Evolutionary conservation across 2,329 filamentous ascomycete species (phyloP).

Genomic region (Phialocephala subalpina): DNA sequence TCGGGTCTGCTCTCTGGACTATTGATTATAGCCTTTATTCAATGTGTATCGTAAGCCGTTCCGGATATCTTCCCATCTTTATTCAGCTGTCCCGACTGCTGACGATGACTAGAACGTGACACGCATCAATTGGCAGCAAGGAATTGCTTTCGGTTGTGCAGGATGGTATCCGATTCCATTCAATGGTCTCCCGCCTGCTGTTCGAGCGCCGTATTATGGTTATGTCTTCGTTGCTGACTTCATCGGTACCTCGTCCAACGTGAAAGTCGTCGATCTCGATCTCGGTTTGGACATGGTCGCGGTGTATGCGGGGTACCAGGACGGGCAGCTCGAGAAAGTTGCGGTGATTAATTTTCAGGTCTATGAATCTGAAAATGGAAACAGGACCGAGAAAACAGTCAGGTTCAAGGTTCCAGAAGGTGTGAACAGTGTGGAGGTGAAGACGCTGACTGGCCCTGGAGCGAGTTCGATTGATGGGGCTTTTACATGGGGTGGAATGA

Average conservation of each 20-base stretch:
- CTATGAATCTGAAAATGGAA: too few relatives aligned
- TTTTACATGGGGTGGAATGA: background rate
- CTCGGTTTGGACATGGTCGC: background rate
- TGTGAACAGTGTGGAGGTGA: background rate
- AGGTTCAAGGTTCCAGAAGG: background rate
- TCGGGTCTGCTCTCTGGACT: background rate
- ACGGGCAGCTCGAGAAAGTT: too few relatives aligned
- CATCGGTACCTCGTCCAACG: background rate
- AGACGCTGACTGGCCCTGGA: background rate
- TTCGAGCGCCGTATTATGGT: background rate
- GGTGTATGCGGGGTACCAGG: too few relatives aligned
- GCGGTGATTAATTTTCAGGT: too few relatives aligned
- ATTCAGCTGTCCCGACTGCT: background rate
- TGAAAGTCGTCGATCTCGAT: background rate
- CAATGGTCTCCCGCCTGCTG: background rate
- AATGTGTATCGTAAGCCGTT: background rate
- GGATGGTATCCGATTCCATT: background rate
- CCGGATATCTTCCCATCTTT: background rate
- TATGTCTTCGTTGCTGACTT: background rate
- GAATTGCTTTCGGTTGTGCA: background rate
- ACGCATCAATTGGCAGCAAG: background rate
- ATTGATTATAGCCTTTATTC: background rate
- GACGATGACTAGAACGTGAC: background rate
- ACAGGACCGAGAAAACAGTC: too few relatives aligned
- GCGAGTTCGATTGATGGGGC: background rate